These are phyloP conservation scores for Mangifera indica DNA, from an alignment of 345 rosid genomes.

Conservation along the genomic window DNA sequence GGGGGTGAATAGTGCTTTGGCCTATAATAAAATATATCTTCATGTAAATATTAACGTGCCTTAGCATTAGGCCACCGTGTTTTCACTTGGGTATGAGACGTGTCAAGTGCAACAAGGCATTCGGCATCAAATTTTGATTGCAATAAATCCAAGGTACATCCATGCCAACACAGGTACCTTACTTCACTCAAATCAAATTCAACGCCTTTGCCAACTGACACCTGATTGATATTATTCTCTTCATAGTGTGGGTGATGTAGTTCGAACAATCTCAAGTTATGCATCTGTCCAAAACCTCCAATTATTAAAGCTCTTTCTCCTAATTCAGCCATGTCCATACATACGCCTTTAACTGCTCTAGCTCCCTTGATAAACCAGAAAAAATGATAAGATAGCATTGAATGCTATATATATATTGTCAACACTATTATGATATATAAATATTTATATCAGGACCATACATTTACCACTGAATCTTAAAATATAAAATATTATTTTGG, in stretches of 20 bases:
- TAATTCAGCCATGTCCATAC: background rate
- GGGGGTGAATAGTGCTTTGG: no score
- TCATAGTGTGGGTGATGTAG: background rate
- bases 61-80: background rate
- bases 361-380: constrained; percentile 27
- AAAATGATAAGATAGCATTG: background rate
- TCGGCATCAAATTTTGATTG: background rate
- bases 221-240: constrained; percentile 7
- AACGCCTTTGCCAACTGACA: background rate
- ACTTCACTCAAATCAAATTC: background rate
- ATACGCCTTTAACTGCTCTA: background rate
- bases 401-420: no score
- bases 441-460: no score
- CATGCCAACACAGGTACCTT: constrained; percentile 10
- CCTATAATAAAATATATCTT: background rate
- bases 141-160: constrained; percentile 2
- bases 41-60: background rate
- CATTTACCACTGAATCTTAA: no score
- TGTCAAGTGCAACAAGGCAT: constrained; percentile 13
- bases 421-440: no score
- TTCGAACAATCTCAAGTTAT: background rate
- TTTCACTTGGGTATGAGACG: background rate
- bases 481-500: no score
- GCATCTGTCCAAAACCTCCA: constrained; percentile 1
- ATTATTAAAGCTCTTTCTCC: background rate